Evolutionary conservation across 441 rosid species (phyloP), one percentile per base, ranked within the genome.

Genomic region (Dalechampia spathulata): DNA sequence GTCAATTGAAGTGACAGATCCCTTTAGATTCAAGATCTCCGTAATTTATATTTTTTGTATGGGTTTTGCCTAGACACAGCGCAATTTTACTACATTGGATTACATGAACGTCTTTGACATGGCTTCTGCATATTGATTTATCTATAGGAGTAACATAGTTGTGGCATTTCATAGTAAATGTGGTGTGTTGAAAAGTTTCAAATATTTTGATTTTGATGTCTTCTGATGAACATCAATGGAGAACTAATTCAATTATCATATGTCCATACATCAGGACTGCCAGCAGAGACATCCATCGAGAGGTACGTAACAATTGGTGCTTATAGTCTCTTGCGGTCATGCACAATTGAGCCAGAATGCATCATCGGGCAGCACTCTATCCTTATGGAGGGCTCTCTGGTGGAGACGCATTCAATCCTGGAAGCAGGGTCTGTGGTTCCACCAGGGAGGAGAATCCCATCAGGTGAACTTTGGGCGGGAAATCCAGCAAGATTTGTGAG

Each of bases 391-490:
- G 97, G 99, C 50, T 93, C 99, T 17, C 67, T 93, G 70, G 86
- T 93, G 8, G 99, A 93, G 77, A 87, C 91, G 1, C 89, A 82
- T 23, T 76, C 99, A 13, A 93, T 93, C 57, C 78, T 93, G n/a
- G 99, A 93, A 77, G 99, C 99, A 11, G 99, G 97, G 16, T 87
- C 99, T 4, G 94, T 93, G 51, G 76, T 93, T 34, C 97, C 96
- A 53, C 99, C 99, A 21, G 97, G 97, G 20, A 81, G 99, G 66
- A 79, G 96, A 77, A 90, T 93, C 58, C 99, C 97, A 50, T 79
- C 90, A 0, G 95, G 99, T 48, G 97, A 93, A 66, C 93, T 90
- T 27, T 93, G 96, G 99, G 97, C 96, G 34, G 99, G 99, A 40
- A 93, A 93, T 67, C 99, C 97, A 20, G 97, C 97, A 20, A 81